These are phyloP conservation scores for Pneumocystis canis DNA, from an alignment of 1,139 yeast genomes.

Conservation along the genomic window DNA sequence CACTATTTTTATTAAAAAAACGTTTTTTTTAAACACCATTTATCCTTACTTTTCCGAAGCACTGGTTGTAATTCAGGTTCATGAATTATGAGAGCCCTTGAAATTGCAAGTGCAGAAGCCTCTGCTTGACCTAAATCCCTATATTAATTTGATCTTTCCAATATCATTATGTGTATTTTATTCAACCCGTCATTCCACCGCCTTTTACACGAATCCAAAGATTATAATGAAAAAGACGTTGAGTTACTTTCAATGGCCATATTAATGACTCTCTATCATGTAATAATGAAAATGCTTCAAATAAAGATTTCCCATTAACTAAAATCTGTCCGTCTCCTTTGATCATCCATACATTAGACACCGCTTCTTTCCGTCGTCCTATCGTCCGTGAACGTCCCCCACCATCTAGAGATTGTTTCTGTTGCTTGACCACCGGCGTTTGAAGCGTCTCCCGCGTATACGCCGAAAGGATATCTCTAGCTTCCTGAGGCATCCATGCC, in stretches of 20 bases:
- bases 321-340: constrained; percentile 63
- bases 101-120: constrained; percentile 69
- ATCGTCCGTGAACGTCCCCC: constrained; percentile 65
- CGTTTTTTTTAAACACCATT: constrained; percentile 34
- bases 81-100: constrained; percentile 65
- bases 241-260: constrained; percentile 65
- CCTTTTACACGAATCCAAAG: constrained; percentile 72
- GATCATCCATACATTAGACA: constrained; percentile 60
- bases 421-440: background rate
- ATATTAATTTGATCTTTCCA: too few relatives aligned
- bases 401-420: constrained; percentile 30
- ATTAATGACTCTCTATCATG: constrained; percentile 58
- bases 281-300: constrained; percentile 50
- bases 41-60: constrained; percentile 15
- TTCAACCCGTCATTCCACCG: constrained; percentile 66
- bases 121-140: constrained; percentile 89
- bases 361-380: constrained; percentile 73
- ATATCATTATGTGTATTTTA: too few relatives aligned
- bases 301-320: constrained; percentile 55
- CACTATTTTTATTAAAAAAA: constrained; percentile 33
- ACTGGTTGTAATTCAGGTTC: constrained; percentile 43
- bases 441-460: constrained; percentile 28
- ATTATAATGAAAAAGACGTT: constrained; percentile 57
- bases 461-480: constrained; percentile 37
- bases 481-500: constrained; percentile 64